Percentiles rank a stretch among this genome's conserved stretches.
Conservation (phyloP, 169 alveolate species). For the Plasmodium inui region DNA sequence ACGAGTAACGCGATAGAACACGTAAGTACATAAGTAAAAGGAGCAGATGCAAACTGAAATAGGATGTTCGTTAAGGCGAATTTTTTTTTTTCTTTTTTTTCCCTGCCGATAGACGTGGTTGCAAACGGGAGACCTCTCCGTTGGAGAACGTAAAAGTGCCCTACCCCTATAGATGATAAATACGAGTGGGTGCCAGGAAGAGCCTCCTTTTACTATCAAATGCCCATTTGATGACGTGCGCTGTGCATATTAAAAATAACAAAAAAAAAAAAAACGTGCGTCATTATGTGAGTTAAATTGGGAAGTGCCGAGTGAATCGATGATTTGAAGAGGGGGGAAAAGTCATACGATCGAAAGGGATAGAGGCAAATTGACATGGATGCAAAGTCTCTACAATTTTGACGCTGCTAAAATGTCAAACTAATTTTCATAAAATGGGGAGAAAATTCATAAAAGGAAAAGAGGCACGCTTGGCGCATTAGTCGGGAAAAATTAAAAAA, state of each 20-base stretch:
- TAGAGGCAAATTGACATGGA: neutral
- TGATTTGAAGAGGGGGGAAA: neutral
- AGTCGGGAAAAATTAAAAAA: neutral
- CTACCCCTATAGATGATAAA: neutral
- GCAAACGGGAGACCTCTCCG: neutral
- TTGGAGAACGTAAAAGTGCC: neutral
- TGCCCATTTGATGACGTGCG: neutral
- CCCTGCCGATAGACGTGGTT: neutral
- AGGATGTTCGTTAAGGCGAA: neutral
- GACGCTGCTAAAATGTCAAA: neutral
- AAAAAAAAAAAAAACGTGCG: neutral
- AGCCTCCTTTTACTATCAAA: neutral
- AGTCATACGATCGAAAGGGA: neutral
- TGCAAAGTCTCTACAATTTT: neutral
- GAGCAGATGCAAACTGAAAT: neutral
- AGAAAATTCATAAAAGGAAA: neutral
- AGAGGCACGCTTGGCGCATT: neutral
- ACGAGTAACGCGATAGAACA: neutral
- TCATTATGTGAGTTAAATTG: neutral
- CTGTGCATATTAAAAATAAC: neutral
- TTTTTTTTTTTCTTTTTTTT: too few relatives aligned
- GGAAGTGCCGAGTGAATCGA: neutral
- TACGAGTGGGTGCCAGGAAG: neutral
- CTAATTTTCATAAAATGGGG: neutral
- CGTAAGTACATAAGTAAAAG: neutral